Conservation (phyloP, 495 filamentous ascomycete species). For the Lasiosphaeria miniovina region DNA sequence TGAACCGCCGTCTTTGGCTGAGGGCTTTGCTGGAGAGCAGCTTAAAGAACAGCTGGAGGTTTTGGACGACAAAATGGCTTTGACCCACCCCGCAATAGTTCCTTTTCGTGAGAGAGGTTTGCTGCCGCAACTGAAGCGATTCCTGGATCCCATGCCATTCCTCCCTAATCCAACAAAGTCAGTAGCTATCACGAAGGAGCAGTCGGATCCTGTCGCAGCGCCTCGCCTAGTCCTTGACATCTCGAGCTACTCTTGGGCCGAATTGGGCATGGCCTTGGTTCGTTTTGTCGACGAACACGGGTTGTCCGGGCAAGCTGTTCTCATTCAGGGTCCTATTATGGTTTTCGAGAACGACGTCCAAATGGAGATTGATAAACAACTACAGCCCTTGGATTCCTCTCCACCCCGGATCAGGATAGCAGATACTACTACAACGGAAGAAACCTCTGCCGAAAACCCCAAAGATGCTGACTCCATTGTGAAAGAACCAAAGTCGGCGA, state of each 20-base stretch:
- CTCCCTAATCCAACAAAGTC: constrained; percentile 55
- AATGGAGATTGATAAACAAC: constrained; percentile 38
- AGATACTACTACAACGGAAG: constrained; percentile 6
- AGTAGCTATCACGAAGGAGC: constrained; percentile 23
- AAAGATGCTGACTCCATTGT: constrained; percentile 9
- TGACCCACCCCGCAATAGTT: constrained; percentile 64
- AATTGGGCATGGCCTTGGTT: constrained; percentile 40
- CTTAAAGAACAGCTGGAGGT: constrained; percentile 63
- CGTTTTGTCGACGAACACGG: constrained; percentile 31
- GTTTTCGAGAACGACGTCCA: constrained; percentile 35
- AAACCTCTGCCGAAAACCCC: constrained; percentile 14
- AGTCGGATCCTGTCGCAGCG: constrained; percentile 49
- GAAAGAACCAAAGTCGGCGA: constrained; percentile 13
- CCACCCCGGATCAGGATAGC: not conserved
- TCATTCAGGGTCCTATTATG: constrained; percentile 35
- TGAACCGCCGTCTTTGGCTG: constrained; percentile 78
- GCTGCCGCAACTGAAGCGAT: constrained; percentile 58
- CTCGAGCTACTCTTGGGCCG: constrained; percentile 38
- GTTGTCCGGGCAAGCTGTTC: constrained; percentile 31
- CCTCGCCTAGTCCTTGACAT: constrained; percentile 47
- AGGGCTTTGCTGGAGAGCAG: constrained; percentile 77
- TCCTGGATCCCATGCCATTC: constrained; percentile 74
- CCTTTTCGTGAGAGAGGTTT: constrained; percentile 60
- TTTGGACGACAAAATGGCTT: constrained; percentile 68
- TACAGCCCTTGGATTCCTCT: constrained; percentile 19